These are phyloP conservation scores for Serendipita sp. DNA, from an alignment of 768 basidiomycete genomes.

Conservation along the genomic window DNA sequence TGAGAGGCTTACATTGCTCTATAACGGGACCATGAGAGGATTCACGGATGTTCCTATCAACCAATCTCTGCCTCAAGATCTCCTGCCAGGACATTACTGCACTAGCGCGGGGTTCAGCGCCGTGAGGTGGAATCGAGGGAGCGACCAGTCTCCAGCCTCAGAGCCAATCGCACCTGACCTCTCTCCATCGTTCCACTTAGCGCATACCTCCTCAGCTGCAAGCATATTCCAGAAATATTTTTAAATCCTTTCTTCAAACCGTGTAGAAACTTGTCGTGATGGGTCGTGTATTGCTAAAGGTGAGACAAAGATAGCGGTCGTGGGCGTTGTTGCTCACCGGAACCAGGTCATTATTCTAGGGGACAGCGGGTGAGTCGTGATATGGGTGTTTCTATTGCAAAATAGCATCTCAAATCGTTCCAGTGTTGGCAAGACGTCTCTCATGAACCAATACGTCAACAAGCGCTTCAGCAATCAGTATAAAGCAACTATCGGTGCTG, in stretches of 20 bases:
- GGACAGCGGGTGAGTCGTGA: slow-evolving; percentile 68
- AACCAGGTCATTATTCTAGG: slow-evolving; percentile 93
- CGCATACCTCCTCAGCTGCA: neutral
- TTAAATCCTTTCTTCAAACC: slow-evolving; percentile 2
- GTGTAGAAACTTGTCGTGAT: slow-evolving; percentile 22
- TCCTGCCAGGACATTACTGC: slow-evolving; percentile 78
- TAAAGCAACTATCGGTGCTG: slow-evolving; percentile 96
- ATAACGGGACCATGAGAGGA: slow-evolving; percentile 70
- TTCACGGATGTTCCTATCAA: slow-evolving; percentile 70
- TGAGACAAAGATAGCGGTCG: slow-evolving; percentile 15
- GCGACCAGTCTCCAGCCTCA: neutral
- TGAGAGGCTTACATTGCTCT: slow-evolving; percentile 61
- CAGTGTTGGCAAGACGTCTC: slow-evolving; percentile 96
- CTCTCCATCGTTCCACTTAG: neutral
- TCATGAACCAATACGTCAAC: slow-evolving; percentile 99
- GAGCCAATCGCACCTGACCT: neutral
- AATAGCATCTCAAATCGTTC: slow-evolving; percentile 62
- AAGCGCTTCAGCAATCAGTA: slow-evolving; percentile 99
- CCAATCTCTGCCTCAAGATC: slow-evolving; percentile 55
- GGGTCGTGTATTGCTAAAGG: slow-evolving; percentile 82
- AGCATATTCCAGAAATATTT: neutral
- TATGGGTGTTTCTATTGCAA: slow-evolving; percentile 48
- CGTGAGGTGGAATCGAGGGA: neutral
- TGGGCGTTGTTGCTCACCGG: slow-evolving; percentile 10
- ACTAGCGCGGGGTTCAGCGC: slow-evolving; percentile 28